A percentile compares a stretch with the other conserved stretches of the same genome.
Conservation (phyloP, 2,329 filamentous ascomycete species). For the Ceratocystis papillata region DNA sequence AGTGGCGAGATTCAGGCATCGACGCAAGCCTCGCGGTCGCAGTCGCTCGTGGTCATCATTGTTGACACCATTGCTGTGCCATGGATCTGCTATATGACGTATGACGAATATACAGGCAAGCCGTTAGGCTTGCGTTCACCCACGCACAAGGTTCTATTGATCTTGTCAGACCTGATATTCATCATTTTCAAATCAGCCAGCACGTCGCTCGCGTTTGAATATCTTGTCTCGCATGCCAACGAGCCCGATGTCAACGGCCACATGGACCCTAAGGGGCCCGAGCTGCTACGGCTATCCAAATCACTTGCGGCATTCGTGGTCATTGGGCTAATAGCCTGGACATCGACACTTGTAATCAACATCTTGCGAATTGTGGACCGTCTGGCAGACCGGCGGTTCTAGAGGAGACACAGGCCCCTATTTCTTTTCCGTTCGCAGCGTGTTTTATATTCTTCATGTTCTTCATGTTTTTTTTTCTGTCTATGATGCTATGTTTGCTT, state of each 20-base stretch:
- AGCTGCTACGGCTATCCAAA: conserved; percentile 37
- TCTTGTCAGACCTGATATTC: conserved; percentile 87
- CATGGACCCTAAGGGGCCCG: conserved; percentile 19
- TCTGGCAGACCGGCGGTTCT: conserved; percentile 37
- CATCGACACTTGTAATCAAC: conserved; percentile 79
- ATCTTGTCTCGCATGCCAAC: conserved; percentile 55
- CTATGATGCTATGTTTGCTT: background rate
- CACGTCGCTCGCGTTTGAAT: conserved; percentile 77
- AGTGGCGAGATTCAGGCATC: conserved; percentile 30
- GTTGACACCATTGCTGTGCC: conserved; percentile 82
- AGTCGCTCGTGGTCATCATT: conserved; percentile 76
- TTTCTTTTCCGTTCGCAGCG: background rate
- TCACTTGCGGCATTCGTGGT: conserved; percentile 69
- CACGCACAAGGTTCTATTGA: conserved; percentile 75
- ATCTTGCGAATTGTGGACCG: conserved; percentile 59
- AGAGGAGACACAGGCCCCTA: background rate
- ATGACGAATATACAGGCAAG: conserved; percentile 91
- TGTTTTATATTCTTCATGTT: background rate
- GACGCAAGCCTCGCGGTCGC: conserved; percentile 50
- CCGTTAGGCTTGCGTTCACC: conserved; percentile 77
- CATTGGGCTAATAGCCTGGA: conserved; percentile 77
- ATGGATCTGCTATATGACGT: conserved; percentile 88
- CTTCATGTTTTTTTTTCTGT: background rate
- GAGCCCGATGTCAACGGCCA: conserved; percentile 20
- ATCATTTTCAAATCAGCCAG: conserved; percentile 97